A percentile compares a stretch with the other conserved stretches of the same genome.
phyloP scores from a whole-genome alignment of 2,329 filamentous ascomycete species.

The Penicillium capsulatum region DNA sequence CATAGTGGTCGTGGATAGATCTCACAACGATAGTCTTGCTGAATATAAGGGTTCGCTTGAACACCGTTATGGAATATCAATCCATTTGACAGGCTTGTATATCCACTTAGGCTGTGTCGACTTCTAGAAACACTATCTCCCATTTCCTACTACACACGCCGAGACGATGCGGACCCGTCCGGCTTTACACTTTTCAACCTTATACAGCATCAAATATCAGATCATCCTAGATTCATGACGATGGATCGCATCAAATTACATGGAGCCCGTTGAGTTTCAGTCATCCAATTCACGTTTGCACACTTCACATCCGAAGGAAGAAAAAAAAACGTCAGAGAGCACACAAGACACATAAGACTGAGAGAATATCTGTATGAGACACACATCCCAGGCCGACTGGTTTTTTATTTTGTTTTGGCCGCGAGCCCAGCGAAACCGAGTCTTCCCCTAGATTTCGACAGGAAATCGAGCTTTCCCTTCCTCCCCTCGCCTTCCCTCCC shows the following conservation, averaged over 20 bases:
- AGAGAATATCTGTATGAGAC: conserved; percentile 1
- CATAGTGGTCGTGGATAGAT: too few species aligned
- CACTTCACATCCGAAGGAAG: conserved; percentile 14
- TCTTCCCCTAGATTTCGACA: not conserved
- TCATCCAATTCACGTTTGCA: conserved; percentile 28
- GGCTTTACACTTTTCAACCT: too few species aligned
- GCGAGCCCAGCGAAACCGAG: too few species aligned
- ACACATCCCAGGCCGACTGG: not conserved
- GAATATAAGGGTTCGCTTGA: too few species aligned
- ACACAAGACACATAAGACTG: conserved; percentile 14
- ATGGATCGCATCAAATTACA: conserved; percentile 32
- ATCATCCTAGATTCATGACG: conserved; percentile 21
- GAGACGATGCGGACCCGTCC: too few species aligned
- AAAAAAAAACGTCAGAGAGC: conserved; percentile 20
- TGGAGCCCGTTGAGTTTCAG: conserved; percentile 20
- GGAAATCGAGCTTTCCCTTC: not conserved
- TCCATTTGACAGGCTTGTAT: too few species aligned
- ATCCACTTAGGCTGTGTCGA: too few species aligned
- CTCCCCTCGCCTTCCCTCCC: not conserved
- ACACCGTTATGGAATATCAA: too few species aligned
- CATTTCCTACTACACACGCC: too few species aligned
- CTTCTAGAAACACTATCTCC: too few species aligned
- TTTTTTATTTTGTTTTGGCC: not conserved
- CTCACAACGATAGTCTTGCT: too few species aligned
- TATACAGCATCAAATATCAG: too few species aligned